Base-by-base conservation (phyloP, 208 protist species). In the Plasmodiophora brassicae region DNA sequence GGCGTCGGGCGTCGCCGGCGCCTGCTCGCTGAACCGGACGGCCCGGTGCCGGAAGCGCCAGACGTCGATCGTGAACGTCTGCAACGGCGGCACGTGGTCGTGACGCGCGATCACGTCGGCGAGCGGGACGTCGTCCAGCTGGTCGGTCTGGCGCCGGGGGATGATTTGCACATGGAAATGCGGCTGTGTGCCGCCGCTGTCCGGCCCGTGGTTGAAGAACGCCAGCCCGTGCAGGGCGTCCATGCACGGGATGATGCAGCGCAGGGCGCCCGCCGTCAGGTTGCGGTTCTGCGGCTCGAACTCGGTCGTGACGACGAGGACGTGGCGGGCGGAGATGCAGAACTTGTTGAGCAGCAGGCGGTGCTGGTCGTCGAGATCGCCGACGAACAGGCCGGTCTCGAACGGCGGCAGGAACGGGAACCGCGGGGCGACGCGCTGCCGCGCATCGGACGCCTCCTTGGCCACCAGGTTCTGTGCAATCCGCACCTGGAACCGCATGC, bases 301-400 rank as follows among this genome's bases (percentile, higher is more conserved):
- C n/a, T 86, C 50, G 45, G 5, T 53, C 50, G 84, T 57, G 5
- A 86, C 84, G 1, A 86, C 1, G 1, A 86, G 46, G n/a, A 86
- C n/a, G 84, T 86, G 84, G 35, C 50, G 45, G n/a, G 28, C 50
- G 36, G 43, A 25, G 50, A 86, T 8, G 84, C 43, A 44, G 50
- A 86, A 86, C 28, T 86, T 86, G n/a, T 86, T 86, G 28, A 86
- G 43, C n/a, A 86, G 50, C 5, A 86, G 1, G 5, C 84, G 5
- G 43, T 86, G 84, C 35, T 53, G 5, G 20, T 65, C 50, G n/a
- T 57, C 50, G 10, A 54, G n/a, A 32, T 86, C 84, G 28, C 14
- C 5, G 1, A 86, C 84, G 5, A 71, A 65, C 45, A 53, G 25
- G 25, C 84, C 84, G 50, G 45, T 53, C 43, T 53, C 84, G n/a